Evolutionary conservation across 257 asterid species (phyloP).

Genomic region (Coffea canephora): DNA sequence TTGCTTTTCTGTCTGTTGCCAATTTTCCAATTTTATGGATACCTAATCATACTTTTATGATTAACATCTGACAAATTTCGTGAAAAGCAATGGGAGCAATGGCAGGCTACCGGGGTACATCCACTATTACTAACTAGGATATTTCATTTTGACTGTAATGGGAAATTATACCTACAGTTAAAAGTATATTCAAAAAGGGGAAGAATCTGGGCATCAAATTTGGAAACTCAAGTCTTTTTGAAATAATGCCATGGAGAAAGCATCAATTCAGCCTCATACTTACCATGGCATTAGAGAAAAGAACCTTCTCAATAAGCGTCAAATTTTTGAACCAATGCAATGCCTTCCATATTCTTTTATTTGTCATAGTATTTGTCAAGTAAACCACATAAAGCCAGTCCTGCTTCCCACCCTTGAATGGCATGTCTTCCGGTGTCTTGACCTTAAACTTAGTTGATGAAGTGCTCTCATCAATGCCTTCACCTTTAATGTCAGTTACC

Average conservation of each 20-base stretch:
- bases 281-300: conserved; percentile 36
- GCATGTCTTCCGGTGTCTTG: conserved; percentile 18
- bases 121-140: too few species aligned
- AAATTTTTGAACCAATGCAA: conserved; percentile 34
- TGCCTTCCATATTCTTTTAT: conserved; percentile 49
- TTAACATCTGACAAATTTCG: too few species aligned
- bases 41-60: too few species aligned
- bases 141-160: too few species aligned
- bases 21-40: too few species aligned
- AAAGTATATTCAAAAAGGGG: too few species aligned
- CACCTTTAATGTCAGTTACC: conserved; percentile 27
- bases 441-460: conserved; percentile 22
- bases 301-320: conserved; percentile 28
- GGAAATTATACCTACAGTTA: too few species aligned
- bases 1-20: too few species aligned
- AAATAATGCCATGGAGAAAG: neutral
- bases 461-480: conserved; percentile 17
- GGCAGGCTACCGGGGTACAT: too few species aligned
- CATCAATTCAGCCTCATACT: neutral
- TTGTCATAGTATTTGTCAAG: conserved; percentile 34
- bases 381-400: conserved; percentile 34
- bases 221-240: neutral
- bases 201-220: neutral
- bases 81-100: too few species aligned
- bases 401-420: neutral